Base-by-base conservation (phyloP, 2,329 filamentous ascomycete species). In the Ceratocystiopsis minuta region DNA sequence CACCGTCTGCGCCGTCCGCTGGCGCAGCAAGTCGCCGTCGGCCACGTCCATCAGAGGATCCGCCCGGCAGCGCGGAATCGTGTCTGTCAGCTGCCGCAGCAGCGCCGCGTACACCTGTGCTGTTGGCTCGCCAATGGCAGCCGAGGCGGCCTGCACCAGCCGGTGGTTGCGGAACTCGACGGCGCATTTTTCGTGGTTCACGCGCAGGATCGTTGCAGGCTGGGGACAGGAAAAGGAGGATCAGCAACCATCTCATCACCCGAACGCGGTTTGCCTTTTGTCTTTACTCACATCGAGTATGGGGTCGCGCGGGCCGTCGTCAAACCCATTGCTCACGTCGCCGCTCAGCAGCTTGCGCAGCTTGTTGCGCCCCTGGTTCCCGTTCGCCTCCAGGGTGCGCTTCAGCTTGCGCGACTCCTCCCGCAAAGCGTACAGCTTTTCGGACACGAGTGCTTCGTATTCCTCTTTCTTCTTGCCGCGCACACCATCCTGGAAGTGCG, bases 121-220 rank as follows among this genome's bases (percentile, higher is more conserved):
- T 1, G 87, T 92, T 2, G 72, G 75, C 35, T 76, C 67, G 37
- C 86, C 82, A 16, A 90, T 69, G 31, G 72, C 67, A 41, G 80
- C 73, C 40, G 76, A 68, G 1, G 77, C 84, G 43, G 86, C 72
- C n/a, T 75, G 67, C 41, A 79, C 74, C 3, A 96, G 74, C 16
- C 76, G 74, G 48, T 78, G 71, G 52, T 85, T 94, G 43, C 88
- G 82, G 48, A 94, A 66, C 39, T 82, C 77, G 11, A 95, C 82
- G 7, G 79, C 66, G 45, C 85, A 83, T 57, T 88, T 92, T 43
- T 87, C 80, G 53, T 84, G 79, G 55, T 94, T 95, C 42, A 95
- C 66, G 24, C 79, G 75, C 39, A 96, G 65, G 33, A 87, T 68
- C 48, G 86, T 65, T 44, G 80, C 72, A 39, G 75, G 70, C 78